Conservation (phyloP, 1,284 basidiomycete genomes). For the Cerioporus squamosus region DNA sequence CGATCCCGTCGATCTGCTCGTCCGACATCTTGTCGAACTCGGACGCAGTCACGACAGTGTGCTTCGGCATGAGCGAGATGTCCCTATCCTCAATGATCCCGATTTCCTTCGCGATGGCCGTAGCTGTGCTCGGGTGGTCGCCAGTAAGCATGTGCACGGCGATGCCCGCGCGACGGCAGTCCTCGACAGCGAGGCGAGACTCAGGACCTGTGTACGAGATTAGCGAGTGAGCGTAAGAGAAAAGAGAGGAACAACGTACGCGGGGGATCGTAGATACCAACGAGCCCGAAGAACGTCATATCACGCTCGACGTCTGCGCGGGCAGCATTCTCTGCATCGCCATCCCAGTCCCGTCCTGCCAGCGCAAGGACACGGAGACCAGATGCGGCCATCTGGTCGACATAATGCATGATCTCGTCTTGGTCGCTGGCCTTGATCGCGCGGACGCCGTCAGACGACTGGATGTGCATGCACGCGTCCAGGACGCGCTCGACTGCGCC, state of each 20-base stretch:
- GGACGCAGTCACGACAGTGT: conserved; percentile 51
- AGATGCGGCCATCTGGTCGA: conserved; percentile 60
- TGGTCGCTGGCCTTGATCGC: conserved; percentile 39
- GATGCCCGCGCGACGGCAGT: conserved; percentile 68
- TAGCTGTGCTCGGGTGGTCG: conserved; percentile 45
- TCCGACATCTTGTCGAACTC: conserved; percentile 70
- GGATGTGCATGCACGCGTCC: conserved; percentile 46
- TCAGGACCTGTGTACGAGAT: conserved; percentile 43
- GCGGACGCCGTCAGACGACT: conserved; percentile 10
- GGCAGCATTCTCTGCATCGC: not conserved
- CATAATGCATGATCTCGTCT: conserved; percentile 48
- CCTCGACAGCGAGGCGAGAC: conserved; percentile 61
- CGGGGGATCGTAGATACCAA: conserved; percentile 76
- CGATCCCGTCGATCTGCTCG: conserved; percentile 60
- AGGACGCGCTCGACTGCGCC: conserved; percentile 69
- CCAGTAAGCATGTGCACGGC: conserved; percentile 65
- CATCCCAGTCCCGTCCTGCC: conserved; percentile 30
- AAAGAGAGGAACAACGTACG: conserved; percentile 32
- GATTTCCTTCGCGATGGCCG: conserved; percentile 48
- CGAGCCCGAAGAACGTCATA: conserved; percentile 65
- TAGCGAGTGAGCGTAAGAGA: not conserved
- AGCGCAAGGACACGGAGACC: conserved; percentile 53
- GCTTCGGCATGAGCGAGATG: conserved; percentile 23
- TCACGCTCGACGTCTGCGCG: conserved; percentile 61
- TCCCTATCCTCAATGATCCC: conserved; percentile 54